Base-by-base conservation (phyloP, 305 asterid genomes). In the Euphrasia arctica region DNA sequence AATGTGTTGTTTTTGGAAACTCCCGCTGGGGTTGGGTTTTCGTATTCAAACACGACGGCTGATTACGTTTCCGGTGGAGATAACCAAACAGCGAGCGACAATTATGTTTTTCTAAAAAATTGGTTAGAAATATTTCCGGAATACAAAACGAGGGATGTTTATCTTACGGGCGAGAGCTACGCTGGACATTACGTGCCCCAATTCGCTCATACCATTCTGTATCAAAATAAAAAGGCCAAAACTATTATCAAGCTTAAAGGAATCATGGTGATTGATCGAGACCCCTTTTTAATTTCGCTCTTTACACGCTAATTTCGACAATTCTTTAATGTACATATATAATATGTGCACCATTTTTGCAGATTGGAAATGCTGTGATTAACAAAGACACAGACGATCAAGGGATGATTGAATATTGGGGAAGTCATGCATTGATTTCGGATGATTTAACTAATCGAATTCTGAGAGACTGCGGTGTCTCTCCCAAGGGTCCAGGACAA, bases 21-120 rank as follows among this genome's bases (percentile, higher is more conserved):
- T 39, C 45, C 45, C 0, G 71, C 93, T 0, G 93, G 90, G 6
- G 90, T 85, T 4, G 90, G 93, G n/a, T 86, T 83, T 69, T 86
- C 94, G 1, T 86, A 83, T 10, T 81, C 90, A 6, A 83, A 86
- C 62, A 77, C 75, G 1, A 75, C 86, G 31, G 27, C 70, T 0
- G 90, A 83, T 66, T 29, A 48, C 2, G 6, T 0, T 4, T 51
- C 0, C 1, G 75, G 83, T 0, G 90, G 90, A 6, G 94, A 86
- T 50, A 66, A 63, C 4, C 65, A 31, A 28, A 83, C 94, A 1
- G 82, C 85, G n/a, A 27, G 7, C 0, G 94, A 86, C 43, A 81
- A 83, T 61, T 79, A 77, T 28, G 69, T 63, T 0, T 86, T 86
- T 64, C 10, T 86, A 15, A 12, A 79, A 45, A 82, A 83, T 86